Percentiles rank a stretch among this genome's conserved stretches.
Evolutionary conservation across 441 rosid species (phyloP).

Genomic region (Populus hybrid): DNA sequence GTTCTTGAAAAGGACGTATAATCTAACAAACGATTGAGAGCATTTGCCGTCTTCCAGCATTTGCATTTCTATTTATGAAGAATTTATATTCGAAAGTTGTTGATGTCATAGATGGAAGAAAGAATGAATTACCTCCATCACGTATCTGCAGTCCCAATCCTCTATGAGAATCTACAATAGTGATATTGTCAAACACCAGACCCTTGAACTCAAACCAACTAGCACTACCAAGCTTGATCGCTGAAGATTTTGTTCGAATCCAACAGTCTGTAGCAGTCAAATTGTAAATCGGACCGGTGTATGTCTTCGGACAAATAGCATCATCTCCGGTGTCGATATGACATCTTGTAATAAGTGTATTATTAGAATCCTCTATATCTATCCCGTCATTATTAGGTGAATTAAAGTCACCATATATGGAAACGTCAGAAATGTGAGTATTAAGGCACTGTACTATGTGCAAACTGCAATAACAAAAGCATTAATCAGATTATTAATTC

Average conservation of each 20-base stretch:
- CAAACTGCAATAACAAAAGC: slow-evolving; percentile 50
- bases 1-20: background rate
- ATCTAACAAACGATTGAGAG: background rate
- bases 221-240: slow-evolving; percentile 84
- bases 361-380: slow-evolving; percentile 79
- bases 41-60: background rate
- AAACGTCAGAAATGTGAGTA: slow-evolving; percentile 57
- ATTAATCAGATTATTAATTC: slow-evolving; percentile 10
- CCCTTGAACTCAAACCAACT: slow-evolving; percentile 69
- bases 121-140: slow-evolving; percentile 66
- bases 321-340: slow-evolving; percentile 88
- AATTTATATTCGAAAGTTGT: background rate
- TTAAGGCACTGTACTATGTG: slow-evolving; percentile 67
- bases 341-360: slow-evolving; percentile 62
- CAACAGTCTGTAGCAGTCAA: slow-evolving; percentile 73
- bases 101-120: background rate
- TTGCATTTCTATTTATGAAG: background rate
- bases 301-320: slow-evolving; percentile 87
- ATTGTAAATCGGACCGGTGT: slow-evolving; percentile 55
- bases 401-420: slow-evolving; percentile 76
- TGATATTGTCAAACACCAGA: slow-evolving; percentile 73
- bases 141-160: slow-evolving; percentile 87
- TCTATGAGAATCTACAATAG: slow-evolving; percentile 76
- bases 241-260: slow-evolving; percentile 88
- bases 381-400: slow-evolving; percentile 90